Conservation (phyloP, 306 rosid genomes). For the Cyamopsis tetragonoloba region DNA sequence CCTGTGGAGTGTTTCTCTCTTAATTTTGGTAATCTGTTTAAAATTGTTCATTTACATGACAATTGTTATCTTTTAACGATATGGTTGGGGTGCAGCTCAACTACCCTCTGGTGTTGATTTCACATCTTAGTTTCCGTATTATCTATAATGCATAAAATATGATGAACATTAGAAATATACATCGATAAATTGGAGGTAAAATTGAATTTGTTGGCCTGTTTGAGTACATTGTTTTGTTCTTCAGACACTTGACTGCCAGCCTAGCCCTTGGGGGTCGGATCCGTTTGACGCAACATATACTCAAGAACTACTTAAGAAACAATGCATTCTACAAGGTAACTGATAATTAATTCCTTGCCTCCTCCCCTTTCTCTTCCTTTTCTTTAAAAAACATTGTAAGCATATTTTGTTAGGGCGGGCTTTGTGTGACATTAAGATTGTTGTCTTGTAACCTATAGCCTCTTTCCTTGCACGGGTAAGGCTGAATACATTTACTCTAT, state of each 20-base stretch:
- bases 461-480: no score
- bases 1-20: slow-evolving; percentile 1
- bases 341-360: neutral
- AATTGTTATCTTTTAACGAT: neutral
- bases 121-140: neutral
- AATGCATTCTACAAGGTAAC: slow-evolving; percentile 87
- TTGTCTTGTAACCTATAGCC: no score
- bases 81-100: neutral
- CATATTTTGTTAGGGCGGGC: slow-evolving; percentile 20
- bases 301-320: slow-evolving; percentile 62
- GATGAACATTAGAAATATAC: neutral
- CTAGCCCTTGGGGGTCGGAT: slow-evolving; percentile 85
- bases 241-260: slow-evolving; percentile 73
- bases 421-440: no score
- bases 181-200: neutral
- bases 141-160: neutral
- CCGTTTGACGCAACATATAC: slow-evolving; percentile 69
- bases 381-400: neutral
- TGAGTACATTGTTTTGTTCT: slow-evolving; percentile 23
- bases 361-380: neutral
- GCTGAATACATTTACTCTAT: no score
- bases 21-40: neutral
- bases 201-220: neutral
- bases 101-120: neutral
- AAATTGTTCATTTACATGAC: neutral